Percentiles rank a stretch among this genome's conserved stretches.
Evolutionary conservation across 2,329 filamentous ascomycete genomes (phyloP).

Genomic region (Cryphonectria japonica): DNA sequence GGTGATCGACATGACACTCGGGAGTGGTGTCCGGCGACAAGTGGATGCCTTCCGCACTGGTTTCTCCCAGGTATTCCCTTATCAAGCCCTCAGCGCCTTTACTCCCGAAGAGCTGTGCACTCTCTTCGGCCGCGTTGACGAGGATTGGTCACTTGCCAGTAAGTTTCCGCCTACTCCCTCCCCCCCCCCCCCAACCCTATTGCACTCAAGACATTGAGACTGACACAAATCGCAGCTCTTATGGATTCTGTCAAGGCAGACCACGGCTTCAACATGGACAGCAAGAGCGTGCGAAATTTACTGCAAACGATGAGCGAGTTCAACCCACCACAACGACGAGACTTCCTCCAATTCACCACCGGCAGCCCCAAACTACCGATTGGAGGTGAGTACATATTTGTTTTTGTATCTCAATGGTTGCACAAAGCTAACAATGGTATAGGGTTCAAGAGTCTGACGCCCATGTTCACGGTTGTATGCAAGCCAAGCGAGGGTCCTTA

Average conservation of each 20-base stretch:
- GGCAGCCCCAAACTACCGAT: slow-evolving; percentile 98
- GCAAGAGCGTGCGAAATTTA: slow-evolving; percentile 90
- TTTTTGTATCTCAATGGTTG: not conserved
- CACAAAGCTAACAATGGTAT: slow-evolving; percentile 45
- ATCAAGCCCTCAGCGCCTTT: slow-evolving; percentile 88
- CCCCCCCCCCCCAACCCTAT: not conserved
- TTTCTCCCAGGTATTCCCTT: slow-evolving; percentile 96
- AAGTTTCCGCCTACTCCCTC: slow-evolving; percentile 46
- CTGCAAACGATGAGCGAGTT: slow-evolving; percentile 94
- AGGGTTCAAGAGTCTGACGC: slow-evolving; percentile 97
- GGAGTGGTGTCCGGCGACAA: slow-evolving; percentile 84
- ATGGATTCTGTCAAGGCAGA: slow-evolving; percentile 99
- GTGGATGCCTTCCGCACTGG: slow-evolving; percentile 88
- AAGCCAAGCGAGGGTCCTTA: slow-evolving; percentile 96
- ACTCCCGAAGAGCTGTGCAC: slow-evolving; percentile 94
- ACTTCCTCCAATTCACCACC: slow-evolving; percentile 97
- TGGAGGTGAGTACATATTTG: slow-evolving; percentile 69
- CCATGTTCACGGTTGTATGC: slow-evolving; percentile 99
- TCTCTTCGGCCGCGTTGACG: slow-evolving; percentile 88
- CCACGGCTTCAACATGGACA: slow-evolving; percentile 98
- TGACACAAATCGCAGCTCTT: slow-evolving; percentile 62
- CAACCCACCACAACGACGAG: slow-evolving; percentile 72
- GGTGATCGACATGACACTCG: slow-evolving; percentile 89
- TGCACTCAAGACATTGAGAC: slow-evolving; percentile 16
- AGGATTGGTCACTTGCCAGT: slow-evolving; percentile 98